Conservation (phyloP, 768 basidiomycete genomes). For the Antrodiella citrinella region DNA sequence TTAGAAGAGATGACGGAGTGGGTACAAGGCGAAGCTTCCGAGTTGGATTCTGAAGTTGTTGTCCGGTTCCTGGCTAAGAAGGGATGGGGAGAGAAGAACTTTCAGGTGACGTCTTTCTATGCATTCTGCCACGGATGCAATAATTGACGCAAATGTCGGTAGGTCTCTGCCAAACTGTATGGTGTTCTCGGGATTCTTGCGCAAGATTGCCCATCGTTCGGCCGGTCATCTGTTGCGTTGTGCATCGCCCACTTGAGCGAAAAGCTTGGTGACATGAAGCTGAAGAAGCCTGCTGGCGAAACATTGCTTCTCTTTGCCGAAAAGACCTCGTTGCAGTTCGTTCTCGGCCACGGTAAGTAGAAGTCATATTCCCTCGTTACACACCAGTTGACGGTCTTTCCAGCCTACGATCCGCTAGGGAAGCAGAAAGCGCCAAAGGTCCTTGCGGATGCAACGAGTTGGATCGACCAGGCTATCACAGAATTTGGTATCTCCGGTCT, state of each 20-base stretch:
- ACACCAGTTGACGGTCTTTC: constrained; percentile 11
- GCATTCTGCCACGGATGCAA: not conserved
- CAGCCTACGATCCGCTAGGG: constrained; percentile 87
- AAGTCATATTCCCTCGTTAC: not conserved
- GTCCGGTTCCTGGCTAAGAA: constrained; percentile 85
- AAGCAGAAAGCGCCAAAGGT: constrained; percentile 98
- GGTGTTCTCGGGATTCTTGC: constrained; percentile 67
- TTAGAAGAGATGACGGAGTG: constrained; percentile 81
- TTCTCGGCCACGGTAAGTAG: constrained; percentile 77
- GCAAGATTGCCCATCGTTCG: constrained; percentile 74
- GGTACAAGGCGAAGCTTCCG: constrained; percentile 60
- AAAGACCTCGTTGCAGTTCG: constrained; percentile 90
- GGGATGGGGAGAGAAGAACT: constrained; percentile 98
- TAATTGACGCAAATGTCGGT: constrained; percentile 5
- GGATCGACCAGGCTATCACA: constrained; percentile 77
- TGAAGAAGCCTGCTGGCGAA: constrained; percentile 95
- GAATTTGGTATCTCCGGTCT: constrained; percentile 92
- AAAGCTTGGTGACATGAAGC: constrained; percentile 92
- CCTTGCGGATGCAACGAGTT: constrained; percentile 80
- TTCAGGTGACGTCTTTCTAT: constrained; percentile 54
- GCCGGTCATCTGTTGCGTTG: constrained; percentile 76
- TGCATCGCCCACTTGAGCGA: constrained; percentile 78
- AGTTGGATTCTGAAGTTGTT: constrained; percentile 80
- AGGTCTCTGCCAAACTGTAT: constrained; percentile 92
- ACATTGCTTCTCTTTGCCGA: constrained; percentile 78